These are phyloP conservation scores for Arabidopsis arenosa DNA, from an alignment of 345 rosid genomes.

Conservation along the genomic window DNA sequence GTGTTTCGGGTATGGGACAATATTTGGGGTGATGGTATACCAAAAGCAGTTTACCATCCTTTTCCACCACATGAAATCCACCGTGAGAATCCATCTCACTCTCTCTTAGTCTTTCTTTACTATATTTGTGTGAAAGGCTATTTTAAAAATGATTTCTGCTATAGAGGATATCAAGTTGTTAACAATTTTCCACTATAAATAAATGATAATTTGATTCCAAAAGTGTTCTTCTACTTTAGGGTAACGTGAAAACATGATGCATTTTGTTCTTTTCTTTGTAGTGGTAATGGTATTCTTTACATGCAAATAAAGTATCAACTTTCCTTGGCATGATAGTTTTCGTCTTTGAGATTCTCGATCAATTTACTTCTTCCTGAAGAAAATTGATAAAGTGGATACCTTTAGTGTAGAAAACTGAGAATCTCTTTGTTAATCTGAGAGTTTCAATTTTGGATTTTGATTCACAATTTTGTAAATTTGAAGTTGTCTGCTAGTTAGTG, in stretches of 20 bases:
- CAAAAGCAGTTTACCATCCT: not conserved
- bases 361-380: not conserved
- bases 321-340: not conserved
- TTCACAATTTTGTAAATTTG: conserved; percentile 15
- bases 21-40: not conserved
- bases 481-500: not conserved
- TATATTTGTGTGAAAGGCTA: not conserved
- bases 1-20: not conserved
- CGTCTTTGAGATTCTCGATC: not conserved
- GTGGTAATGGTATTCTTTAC: not conserved
- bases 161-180: not conserved
- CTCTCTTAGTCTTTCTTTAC: not conserved
- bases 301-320: not conserved
- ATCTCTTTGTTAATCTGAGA: not conserved
- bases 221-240: not conserved
- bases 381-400: not conserved
- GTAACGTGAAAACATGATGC: not conserved
- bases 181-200: not conserved
- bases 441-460: not conserved
- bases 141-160: not conserved
- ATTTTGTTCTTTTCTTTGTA: not conserved
- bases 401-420: not conserved
- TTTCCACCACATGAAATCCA: not conserved
- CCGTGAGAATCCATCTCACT: not conserved
- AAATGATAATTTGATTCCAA: not conserved